phyloP scores from a whole-genome alignment of 2,329 filamentous ascomycete genomes.

The Decorospora gaudefroyi region DNA sequence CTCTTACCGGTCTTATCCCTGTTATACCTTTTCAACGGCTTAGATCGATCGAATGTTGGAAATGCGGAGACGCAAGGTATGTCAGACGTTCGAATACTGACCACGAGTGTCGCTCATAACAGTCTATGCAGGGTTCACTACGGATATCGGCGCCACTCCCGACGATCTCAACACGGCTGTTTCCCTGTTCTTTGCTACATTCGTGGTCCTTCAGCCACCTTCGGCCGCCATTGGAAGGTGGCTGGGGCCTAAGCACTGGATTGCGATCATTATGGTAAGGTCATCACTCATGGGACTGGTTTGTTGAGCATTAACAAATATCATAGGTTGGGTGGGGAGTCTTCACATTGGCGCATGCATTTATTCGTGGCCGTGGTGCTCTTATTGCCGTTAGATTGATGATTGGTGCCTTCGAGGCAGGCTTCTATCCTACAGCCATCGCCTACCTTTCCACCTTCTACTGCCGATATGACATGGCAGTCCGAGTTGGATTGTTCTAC shows the following conservation, averaged over 20 bases:
- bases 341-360: slow-evolving; percentile 31
- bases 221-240: slow-evolving; percentile 29
- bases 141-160: slow-evolving; percentile 26
- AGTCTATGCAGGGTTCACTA: slow-evolving; percentile 23
- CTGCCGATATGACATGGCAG: slow-evolving; percentile 48
- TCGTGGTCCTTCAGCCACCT: slow-evolving; percentile 30
- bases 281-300: background rate
- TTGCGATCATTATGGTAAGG: slow-evolving; percentile 25
- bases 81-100: slow-evolving; percentile 3
- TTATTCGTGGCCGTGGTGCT: slow-evolving; percentile 22
- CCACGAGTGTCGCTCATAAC: slow-evolving; percentile 2
- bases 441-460: slow-evolving; percentile 61
- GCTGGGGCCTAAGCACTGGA: slow-evolving; percentile 28
- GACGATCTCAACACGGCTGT: slow-evolving; percentile 32
- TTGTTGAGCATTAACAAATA: slow-evolving; percentile 4
- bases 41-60: slow-evolving; percentile 32
- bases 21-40: slow-evolving; percentile 32
- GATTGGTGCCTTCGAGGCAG: slow-evolving; percentile 56
- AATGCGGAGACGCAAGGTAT: slow-evolving; percentile 36
- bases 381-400: slow-evolving; percentile 29
- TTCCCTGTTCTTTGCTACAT: slow-evolving; percentile 34
- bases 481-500: slow-evolving; percentile 53
- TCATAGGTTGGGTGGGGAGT: slow-evolving; percentile 31
- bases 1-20: slow-evolving; percentile 27
- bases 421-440: slow-evolving; percentile 60